phyloP scores from a whole-genome alignment of 2,329 filamentous ascomycete genomes.

The Exophiala phaeomuriformis region DNA sequence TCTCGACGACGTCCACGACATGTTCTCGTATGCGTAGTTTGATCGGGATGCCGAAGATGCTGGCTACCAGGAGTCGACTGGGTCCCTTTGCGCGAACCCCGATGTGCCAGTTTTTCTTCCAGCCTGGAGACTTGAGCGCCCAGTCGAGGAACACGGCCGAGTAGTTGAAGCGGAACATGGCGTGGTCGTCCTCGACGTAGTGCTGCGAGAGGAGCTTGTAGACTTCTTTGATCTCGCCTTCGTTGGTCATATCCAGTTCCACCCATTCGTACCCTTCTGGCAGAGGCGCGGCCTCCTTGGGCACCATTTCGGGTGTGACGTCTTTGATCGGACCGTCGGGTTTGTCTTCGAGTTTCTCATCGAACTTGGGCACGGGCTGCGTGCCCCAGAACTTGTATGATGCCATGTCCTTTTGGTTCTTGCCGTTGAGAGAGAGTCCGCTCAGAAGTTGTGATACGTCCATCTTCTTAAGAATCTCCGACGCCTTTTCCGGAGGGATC shows the following conservation, averaged over 20 bases:
- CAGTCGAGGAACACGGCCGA: conserved; percentile 82
- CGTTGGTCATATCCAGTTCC: conserved; percentile 73
- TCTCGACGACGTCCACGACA: conserved; percentile 71
- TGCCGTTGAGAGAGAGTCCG: conserved; percentile 61
- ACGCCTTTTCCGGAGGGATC: conserved; percentile 54
- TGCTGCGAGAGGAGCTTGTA: conserved; percentile 87
- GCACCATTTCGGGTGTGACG: conserved; percentile 69
- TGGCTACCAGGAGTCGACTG: conserved; percentile 83
- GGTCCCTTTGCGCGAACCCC: conserved; percentile 71
- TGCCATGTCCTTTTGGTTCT: conserved; percentile 93
- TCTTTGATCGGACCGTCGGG: conserved; percentile 78
- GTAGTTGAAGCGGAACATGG: conserved; percentile 97
- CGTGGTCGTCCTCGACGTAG: conserved; percentile 95
- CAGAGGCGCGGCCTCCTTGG: conserved; percentile 67
- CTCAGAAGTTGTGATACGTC: conserved; percentile 44
- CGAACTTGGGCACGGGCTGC: conserved; percentile 83
- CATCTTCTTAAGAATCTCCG: conserved; percentile 45
- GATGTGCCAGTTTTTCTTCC: conserved; percentile 90
- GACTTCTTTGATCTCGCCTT: conserved; percentile 75
- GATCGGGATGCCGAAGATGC: conserved; percentile 89
- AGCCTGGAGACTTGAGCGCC: conserved; percentile 90
- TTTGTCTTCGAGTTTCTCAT: conserved; percentile 48
- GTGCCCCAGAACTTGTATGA: conserved; percentile 99
- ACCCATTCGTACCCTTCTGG: conserved; percentile 89
- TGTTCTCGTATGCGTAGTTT: conserved; percentile 72